Percentiles rank a stretch among this genome's conserved stretches.
phyloP scores from a whole-genome alignment of 2,329 filamentous ascomycete species.

The Pleurostoma richardsiae region DNA sequence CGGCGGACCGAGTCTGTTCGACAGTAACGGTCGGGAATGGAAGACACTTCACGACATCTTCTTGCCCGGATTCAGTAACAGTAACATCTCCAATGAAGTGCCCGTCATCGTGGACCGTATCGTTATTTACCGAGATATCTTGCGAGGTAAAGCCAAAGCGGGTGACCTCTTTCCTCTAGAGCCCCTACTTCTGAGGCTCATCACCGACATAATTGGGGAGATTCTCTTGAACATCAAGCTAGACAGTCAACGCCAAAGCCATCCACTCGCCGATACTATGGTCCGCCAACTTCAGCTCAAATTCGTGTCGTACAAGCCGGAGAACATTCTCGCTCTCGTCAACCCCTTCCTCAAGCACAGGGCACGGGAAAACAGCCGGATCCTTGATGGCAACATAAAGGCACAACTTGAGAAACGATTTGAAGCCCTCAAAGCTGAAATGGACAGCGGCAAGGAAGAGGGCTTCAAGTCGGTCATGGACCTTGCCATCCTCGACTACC shows the following conservation, averaged over 20 bases:
- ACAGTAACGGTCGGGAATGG: conserved; percentile 31
- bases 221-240: conserved; percentile 3
- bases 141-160: conserved; percentile 12
- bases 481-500: conserved; percentile 15
- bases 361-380: conserved; percentile 9
- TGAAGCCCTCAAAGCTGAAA: conserved; percentile 10
- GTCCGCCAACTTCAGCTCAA: conserved; percentile 6
- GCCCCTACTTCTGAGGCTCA: conserved; percentile 18
- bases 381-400: conserved; percentile 5
- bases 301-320: conserved; percentile 5
- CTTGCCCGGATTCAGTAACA: conserved; percentile 30
- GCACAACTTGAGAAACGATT: conserved; percentile 9
- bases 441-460: conserved; percentile 18
- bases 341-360: conserved; percentile 1
- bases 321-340: conserved; percentile 9
- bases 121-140: conserved; percentile 15
- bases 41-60: conserved; percentile 26
- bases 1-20: conserved; percentile 24
- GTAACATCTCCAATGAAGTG: conserved; percentile 26
- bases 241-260: conserved; percentile 5
- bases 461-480: conserved; percentile 19
- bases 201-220: conserved; percentile 14
- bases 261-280: conserved; percentile 4
- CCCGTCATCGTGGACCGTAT: conserved; percentile 25
- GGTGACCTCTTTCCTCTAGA: conserved; percentile 20